phyloP scores from a whole-genome alignment of 2,329 filamentous ascomycete species.

The Microsporum audouinii region DNA sequence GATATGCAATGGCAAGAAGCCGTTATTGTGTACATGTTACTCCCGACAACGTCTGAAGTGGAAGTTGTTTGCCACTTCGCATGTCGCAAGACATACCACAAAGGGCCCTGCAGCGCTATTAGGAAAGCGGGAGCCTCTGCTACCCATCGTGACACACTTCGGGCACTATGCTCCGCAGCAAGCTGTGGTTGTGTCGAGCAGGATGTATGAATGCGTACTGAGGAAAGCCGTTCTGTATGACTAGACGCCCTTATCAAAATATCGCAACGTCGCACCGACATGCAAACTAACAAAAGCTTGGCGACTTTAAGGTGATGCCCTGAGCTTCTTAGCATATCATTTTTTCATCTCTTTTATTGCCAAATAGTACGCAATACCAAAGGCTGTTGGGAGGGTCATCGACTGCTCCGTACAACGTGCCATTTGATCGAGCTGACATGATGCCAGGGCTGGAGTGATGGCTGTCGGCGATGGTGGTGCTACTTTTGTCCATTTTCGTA shows the following conservation, averaged over 20 bases:
- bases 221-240: background rate
- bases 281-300: conserved; percentile 2
- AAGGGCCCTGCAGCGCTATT: background rate
- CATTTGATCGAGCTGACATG: background rate
- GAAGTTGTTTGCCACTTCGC: background rate
- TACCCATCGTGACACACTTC: background rate
- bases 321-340: background rate
- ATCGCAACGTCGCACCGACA: background rate
- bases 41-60: background rate
- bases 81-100: background rate
- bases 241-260: background rate
- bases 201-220: background rate
- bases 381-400: background rate
- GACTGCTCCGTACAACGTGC: background rate
- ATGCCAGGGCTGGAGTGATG: background rate
- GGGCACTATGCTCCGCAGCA: background rate
- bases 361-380: background rate
- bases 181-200: background rate
- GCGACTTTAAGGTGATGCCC: background rate
- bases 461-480: background rate
- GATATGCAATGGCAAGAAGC: background rate
- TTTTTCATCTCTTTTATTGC: background rate
- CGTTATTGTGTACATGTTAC: background rate
- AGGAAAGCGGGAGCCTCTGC: background rate
- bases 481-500: background rate